phyloP scores from a whole-genome alignment of 768 basidiomycete genomes.

The Sporobolomyces phaffii region DNA sequence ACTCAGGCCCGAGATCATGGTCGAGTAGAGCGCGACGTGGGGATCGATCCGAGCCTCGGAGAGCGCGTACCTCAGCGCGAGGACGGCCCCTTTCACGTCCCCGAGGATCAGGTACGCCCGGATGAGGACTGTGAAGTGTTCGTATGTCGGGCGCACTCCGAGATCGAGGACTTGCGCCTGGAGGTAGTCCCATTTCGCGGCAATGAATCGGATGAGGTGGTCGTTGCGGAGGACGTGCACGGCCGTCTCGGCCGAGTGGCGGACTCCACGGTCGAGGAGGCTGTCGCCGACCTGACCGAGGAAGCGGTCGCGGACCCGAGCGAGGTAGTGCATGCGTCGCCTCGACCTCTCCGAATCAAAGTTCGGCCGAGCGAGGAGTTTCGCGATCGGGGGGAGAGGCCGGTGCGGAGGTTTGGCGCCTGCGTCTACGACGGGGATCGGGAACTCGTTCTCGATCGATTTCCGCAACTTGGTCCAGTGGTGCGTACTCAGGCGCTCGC shows the following conservation, averaged over 20 bases:
- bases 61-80: constrained; percentile 55
- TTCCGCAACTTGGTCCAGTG: background rate
- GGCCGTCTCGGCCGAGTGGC: background rate
- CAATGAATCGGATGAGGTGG: constrained; percentile 24
- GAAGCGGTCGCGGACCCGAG: constrained; percentile 10
- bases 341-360: background rate
- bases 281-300: constrained; percentile 15
- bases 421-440: background rate
- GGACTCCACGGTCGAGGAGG: constrained; percentile 10
- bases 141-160: constrained; percentile 64
- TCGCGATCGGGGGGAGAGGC: constrained; percentile 1
- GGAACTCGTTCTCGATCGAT: constrained; percentile 22
- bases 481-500: constrained; percentile 13
- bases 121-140: constrained; percentile 71
- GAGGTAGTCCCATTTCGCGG: constrained; percentile 36
- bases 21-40: constrained; percentile 67
- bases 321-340: background rate
- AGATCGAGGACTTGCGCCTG: constrained; percentile 54
- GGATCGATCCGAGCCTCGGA: constrained; percentile 54
- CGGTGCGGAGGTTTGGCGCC: background rate
- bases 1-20: constrained; percentile 66
- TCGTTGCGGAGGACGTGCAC: constrained; percentile 52
- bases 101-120: constrained; percentile 62
- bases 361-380: background rate
- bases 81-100: constrained; percentile 57